Evolutionary conservation across 257 asterid species (phyloP).

Genomic region (Solanum medicagineum): DNA sequence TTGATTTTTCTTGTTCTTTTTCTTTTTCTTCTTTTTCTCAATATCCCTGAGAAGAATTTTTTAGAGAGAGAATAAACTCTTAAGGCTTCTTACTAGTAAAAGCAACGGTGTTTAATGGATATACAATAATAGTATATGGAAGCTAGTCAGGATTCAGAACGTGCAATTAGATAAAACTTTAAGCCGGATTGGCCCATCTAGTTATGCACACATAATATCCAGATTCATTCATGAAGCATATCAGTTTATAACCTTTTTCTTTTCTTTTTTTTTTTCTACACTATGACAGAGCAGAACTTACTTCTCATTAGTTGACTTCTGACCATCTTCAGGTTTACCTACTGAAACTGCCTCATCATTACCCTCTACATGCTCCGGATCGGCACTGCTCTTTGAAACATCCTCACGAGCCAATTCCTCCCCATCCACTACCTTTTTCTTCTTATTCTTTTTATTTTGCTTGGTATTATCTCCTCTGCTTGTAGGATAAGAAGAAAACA

Average conservation of each 20-base stretch:
- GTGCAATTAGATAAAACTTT: not conserved
- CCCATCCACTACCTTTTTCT: slow-evolving; percentile 32
- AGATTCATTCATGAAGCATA: not conserved
- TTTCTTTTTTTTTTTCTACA: not conserved
- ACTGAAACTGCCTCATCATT: slow-evolving; percentile 19
- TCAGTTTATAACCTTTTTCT: not conserved
- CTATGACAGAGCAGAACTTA: slow-evolving; percentile 21
- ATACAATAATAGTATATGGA: not conserved
- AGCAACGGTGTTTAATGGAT: not conserved
- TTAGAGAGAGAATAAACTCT: not conserved
- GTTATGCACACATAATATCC: not conserved
- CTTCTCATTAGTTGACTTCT: slow-evolving; percentile 34
- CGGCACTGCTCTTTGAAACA: not conserved
- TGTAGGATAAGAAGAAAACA: not conserved
- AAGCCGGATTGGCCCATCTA: not conserved
- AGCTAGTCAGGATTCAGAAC: not conserved
- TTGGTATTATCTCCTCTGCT: slow-evolving; percentile 17
- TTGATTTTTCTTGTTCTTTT: slow-evolving; percentile 40
- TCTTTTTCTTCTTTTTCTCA: slow-evolving; percentile 51
- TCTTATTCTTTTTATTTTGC: slow-evolving; percentile 51
- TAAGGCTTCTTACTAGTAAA: not conserved
- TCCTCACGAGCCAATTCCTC: slow-evolving; percentile 18
- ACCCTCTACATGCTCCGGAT: slow-evolving; percentile 1
- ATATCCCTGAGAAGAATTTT: slow-evolving; percentile 15
- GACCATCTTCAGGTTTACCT: slow-evolving; percentile 26